phyloP scores from a whole-genome alignment of 148 eudicot species.

The Dianthus caryophyllus region DNA sequence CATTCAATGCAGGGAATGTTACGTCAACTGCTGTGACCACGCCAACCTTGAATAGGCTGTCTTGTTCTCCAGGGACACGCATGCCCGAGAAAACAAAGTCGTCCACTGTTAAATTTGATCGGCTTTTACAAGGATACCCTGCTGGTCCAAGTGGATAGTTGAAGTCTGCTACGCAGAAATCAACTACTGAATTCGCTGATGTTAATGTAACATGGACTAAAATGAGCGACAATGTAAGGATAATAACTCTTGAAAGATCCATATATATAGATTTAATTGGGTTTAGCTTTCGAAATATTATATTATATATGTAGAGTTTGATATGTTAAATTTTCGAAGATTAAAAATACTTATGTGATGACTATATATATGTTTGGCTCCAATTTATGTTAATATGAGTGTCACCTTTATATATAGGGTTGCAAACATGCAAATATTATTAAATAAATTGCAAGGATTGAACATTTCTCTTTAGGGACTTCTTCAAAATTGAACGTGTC shows the following conservation, averaged over 20 bases:
- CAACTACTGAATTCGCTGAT: background rate
- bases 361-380: too few relatives aligned
- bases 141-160: slow-evolving; percentile 40
- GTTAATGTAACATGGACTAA: background rate
- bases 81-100: slow-evolving; percentile 58
- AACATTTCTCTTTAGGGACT: too few relatives aligned
- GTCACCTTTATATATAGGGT: slow-evolving; percentile 1
- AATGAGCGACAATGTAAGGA: background rate
- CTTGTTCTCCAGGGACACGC: slow-evolving; percentile 44
- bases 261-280: background rate
- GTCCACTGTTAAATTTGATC: slow-evolving; percentile 30
- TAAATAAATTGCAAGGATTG: too few relatives aligned
- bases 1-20: background rate
- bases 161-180: slow-evolving; percentile 44
- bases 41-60: background rate
- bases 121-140: slow-evolving; percentile 69
- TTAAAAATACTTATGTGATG: too few relatives aligned
- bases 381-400: background rate
- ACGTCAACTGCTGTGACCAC: background rate
- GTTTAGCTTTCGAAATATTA: background rate
- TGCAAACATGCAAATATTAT: background rate
- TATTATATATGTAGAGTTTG: too few relatives aligned
- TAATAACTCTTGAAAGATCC: background rate
- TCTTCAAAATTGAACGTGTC: too few relatives aligned
- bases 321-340: too few relatives aligned